Percentiles rank a stretch among this genome's conserved stretches.
Evolutionary conservation across 2,329 filamentous ascomycete species (phyloP).

Genomic region (Raffaelea arxii): DNA sequence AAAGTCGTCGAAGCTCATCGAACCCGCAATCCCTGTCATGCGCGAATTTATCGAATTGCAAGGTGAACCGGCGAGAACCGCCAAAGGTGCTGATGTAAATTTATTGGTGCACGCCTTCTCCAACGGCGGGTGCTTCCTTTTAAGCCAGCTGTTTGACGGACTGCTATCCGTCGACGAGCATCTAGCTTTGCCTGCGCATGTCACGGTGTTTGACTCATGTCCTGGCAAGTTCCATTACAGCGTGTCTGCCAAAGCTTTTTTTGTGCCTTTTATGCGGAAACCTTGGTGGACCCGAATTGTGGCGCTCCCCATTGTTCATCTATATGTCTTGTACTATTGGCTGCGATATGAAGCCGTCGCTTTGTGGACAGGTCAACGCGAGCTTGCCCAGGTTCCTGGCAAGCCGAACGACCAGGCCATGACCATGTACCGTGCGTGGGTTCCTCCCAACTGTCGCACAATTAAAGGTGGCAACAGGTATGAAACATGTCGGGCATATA

Average conservation of each 20-base stretch:
- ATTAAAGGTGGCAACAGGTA: constrained; percentile 20
- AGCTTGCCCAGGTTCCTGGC: not conserved
- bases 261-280: not conserved
- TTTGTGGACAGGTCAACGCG: not conserved
- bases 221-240: constrained; percentile 34
- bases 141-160: constrained; percentile 26
- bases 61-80: constrained; percentile 3
- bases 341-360: constrained; percentile 13
- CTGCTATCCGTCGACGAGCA: not conserved
- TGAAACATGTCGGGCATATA: constrained; percentile 38
- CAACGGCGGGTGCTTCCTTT: constrained; percentile 38
- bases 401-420: not conserved
- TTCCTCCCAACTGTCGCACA: constrained; percentile 24
- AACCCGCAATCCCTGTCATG: constrained; percentile 30
- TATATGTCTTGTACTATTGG: constrained; percentile 20
- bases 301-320: constrained; percentile 12
- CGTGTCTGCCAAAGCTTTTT: constrained; percentile 6
- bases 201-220: constrained; percentile 37
- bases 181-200: constrained; percentile 27
- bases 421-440: constrained; percentile 9
- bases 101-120: constrained; percentile 42
- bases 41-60: constrained; percentile 17
- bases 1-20: constrained; percentile 22
- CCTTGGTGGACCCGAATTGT: constrained; percentile 15
- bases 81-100: constrained; percentile 11